Evolutionary conservation across 2,329 filamentous ascomycete genomes (phyloP).

Genomic region (Talaromyces marneffei): DNA sequence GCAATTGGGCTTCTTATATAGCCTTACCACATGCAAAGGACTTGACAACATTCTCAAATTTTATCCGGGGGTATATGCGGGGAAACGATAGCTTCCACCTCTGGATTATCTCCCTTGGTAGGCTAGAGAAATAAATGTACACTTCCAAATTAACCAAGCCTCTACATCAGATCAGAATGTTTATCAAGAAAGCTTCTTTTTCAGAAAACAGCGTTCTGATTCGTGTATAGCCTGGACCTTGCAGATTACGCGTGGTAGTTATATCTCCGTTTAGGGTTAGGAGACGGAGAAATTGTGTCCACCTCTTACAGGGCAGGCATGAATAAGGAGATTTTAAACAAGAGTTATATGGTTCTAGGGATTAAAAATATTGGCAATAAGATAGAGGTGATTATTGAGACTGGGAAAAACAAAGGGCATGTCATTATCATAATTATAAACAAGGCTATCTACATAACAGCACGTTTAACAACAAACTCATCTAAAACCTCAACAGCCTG

Average conservation of each 20-base stretch:
- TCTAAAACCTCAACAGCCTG: conserved; percentile 25
- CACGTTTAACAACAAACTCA: conserved; percentile 17
- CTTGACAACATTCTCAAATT: neutral
- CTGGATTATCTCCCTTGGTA: neutral
- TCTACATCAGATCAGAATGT: neutral
- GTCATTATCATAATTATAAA: neutral
- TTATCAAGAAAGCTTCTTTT: neutral
- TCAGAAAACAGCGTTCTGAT: neutral
- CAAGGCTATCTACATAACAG: conserved; percentile 22
- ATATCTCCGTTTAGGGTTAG: conserved; percentile 5
- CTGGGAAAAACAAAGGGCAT: neutral
- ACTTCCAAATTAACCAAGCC: neutral
- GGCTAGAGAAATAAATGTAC: neutral
- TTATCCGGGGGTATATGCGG: conserved; percentile 4
- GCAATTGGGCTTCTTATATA: neutral
- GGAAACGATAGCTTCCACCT: neutral
- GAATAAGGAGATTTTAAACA: neutral
- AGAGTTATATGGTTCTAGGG: neutral
- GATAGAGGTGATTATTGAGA: neutral
- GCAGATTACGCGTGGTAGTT: neutral
- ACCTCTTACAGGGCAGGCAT: conserved; percentile 19
- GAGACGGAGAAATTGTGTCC: conserved; percentile 23
- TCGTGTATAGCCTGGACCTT: neutral
- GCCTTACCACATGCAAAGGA: neutral
- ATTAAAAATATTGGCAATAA: too few relatives aligned